These are phyloP conservation scores for Dispira simplex DNA, from an alignment of 192 early-diverging fungal genomes.

Conservation along the genomic window DNA sequence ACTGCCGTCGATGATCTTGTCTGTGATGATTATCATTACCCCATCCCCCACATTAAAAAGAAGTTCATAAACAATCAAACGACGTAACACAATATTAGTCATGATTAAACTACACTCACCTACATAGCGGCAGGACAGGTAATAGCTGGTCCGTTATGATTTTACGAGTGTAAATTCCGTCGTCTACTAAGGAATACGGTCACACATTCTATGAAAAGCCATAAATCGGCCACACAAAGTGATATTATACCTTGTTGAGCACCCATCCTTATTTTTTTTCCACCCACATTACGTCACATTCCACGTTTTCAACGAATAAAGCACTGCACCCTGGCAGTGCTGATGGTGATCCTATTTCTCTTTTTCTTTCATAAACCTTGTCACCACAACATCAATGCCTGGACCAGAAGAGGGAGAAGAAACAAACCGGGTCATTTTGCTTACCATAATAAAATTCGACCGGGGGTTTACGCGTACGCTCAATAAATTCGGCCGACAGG, in stretches of 20 bases:
- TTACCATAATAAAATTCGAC: conserved; percentile 4
- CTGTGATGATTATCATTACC: background rate
- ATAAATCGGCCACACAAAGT: too few species aligned
- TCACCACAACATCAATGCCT: background rate
- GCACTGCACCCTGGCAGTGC: background rate
- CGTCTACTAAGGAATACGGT: background rate
- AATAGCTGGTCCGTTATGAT: background rate
- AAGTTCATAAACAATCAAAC: too few species aligned
- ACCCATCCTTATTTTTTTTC: background rate
- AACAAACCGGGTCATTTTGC: background rate
- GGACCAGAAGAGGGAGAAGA: background rate
- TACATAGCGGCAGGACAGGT: background rate
- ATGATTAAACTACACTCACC: background rate
- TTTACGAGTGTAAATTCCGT: background rate
- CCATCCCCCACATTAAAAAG: too few species aligned
- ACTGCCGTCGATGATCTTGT: conserved; percentile 1
- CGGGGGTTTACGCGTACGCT: background rate
- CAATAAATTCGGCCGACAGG: conserved; percentile 3
- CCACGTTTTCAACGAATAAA: background rate
- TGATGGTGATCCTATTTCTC: background rate
- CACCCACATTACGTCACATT: background rate
- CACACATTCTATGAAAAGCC: too few species aligned
- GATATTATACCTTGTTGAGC: too few species aligned
- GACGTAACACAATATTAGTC: background rate
- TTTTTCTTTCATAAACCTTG: background rate